Base-by-base conservation (phyloP, 2,329 filamentous ascomycete species). In the Fusarium incarnatum region DNA sequence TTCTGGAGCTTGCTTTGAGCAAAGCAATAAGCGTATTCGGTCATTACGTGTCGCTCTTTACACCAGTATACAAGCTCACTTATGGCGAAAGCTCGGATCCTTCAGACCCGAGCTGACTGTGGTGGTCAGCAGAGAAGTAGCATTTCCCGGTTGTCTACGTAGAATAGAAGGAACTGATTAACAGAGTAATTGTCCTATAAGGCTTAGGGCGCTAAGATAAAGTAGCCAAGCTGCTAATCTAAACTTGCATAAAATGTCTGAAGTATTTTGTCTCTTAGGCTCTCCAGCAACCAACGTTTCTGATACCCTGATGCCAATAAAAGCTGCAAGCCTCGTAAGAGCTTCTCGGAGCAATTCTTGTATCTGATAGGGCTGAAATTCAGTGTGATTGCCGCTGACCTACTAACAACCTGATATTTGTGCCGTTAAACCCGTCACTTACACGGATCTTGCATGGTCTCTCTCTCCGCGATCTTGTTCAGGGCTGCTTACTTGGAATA, bases 301-400 rank as follows among this genome's bases (percentile, higher is more conserved):
- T n/a, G 18, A 37, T n/a, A 37, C 34, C 18, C 18, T 37, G 18
- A n/a, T n/a, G 18, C 18, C 18, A 37, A 41, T 10, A 7, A 8
- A 27, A 25, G 11, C 32, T 12, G 23, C 11, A 16, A 52, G 32
- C 23, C 10, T 7, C 32, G 15, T 16, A 16, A 15, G 25, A 20
- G 30, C n/a, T 34, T 16, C 20, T 23, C n/a, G 11, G 15, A 32
- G 13, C 16, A 23, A 32, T 27, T 27, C 13, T 37, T 12, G 20
- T 27, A 37, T 18, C 28, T 41, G 44, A 27, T 28, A 58, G 50
- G 60, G 45, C 37, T 48, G 37, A 23, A 57, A 23, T 27, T 57
- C 49, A 57, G 49, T 28, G 30, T 27, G 42, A 42, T 18, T 28
- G n/a, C 23, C 9, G 18, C 28, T n/a, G 27, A 20, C 46, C 46